phyloP scores from a whole-genome alignment of 2,329 filamentous ascomycete species.

The Sordariomycetes sp. region DNA sequence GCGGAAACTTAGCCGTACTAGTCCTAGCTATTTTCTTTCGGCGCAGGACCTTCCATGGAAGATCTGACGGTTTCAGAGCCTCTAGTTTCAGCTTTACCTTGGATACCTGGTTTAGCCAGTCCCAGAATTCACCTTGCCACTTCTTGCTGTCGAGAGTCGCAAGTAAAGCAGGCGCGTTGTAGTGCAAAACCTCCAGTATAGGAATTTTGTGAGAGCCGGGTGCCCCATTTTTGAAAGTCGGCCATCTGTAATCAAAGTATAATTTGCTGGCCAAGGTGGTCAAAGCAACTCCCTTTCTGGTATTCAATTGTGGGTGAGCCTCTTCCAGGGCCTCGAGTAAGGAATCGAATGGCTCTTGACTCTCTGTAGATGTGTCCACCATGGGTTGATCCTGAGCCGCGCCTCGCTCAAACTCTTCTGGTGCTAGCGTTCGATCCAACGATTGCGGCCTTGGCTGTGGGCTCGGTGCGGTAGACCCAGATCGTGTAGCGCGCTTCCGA shows the following conservation, averaged over 20 bases:
- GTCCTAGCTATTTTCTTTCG: conserved; percentile 8
- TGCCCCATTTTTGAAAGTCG: conserved; percentile 13
- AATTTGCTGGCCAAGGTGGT: conserved; percentile 15
- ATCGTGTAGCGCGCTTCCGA: conserved; percentile 8
- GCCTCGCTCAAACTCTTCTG: too few species aligned
- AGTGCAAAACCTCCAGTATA: conserved; percentile 31
- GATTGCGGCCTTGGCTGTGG: not conserved
- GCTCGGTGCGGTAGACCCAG: conserved; percentile 9
- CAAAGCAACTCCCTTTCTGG: conserved; percentile 13
- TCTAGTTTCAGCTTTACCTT: conserved; percentile 14
- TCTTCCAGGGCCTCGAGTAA: conserved; percentile 16
- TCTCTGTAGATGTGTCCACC: not conserved
- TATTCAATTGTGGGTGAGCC: conserved; percentile 8
- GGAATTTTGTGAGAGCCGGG: conserved; percentile 29
- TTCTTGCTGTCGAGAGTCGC: conserved; percentile 19
- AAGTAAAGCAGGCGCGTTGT: conserved; percentile 31
- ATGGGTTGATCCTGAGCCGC: too few species aligned
- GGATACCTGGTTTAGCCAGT: conserved; percentile 22
- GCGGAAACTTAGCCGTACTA: not conserved
- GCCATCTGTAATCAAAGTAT: conserved; percentile 22
- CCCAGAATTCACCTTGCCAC: conserved; percentile 21
- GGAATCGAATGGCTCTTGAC: conserved; percentile 14
- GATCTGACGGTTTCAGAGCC: conserved; percentile 15
- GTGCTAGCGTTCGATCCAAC: too few species aligned
- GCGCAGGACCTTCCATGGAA: conserved; percentile 16